Evolutionary conservation across 2,329 filamentous ascomycete genomes (phyloP).

Genomic region (Neonectria neomacrospora): DNA sequence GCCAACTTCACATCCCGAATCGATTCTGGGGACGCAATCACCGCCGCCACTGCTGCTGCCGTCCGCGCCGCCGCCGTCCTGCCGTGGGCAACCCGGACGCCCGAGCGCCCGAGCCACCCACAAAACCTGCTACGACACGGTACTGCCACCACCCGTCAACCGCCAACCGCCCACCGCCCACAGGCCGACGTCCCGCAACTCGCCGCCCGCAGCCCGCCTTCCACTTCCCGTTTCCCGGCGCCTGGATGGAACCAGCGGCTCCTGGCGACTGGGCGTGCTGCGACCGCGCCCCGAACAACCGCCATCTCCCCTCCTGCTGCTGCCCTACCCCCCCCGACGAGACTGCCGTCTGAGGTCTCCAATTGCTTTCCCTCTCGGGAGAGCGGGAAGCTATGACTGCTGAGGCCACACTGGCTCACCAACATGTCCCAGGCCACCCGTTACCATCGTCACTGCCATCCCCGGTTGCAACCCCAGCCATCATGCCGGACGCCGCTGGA

Average conservation of each 20-base stretch:
- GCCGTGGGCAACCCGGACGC: constrained; percentile 44
- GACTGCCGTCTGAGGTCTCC: constrained; percentile 18
- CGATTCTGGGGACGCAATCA: constrained; percentile 1
- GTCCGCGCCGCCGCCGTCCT: constrained; percentile 38
- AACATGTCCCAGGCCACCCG: constrained; percentile 53
- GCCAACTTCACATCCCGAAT: not conserved
- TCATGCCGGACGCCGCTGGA: constrained; percentile 44
- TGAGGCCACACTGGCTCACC: constrained; percentile 50
- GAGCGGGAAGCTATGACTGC: constrained; percentile 50
- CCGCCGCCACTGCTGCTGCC: constrained; percentile 22
- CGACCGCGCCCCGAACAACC: constrained; percentile 41
- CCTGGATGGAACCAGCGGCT: constrained; percentile 44
- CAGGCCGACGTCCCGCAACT: constrained; percentile 31
- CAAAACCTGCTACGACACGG: constrained; percentile 31
- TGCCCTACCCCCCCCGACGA: not conserved
- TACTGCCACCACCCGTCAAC: constrained; percentile 34
- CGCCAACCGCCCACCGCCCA: constrained; percentile 27
- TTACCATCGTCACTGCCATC: constrained; percentile 42
- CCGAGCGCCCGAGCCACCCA: constrained; percentile 45
- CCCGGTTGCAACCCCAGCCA: constrained; percentile 41
- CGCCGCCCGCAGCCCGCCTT: constrained; percentile 33
- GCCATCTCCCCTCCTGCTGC: not conserved
- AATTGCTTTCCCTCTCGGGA: constrained; percentile 33
- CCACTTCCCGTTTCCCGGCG: constrained; percentile 36
- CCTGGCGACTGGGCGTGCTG: constrained; percentile 42